Base-by-base conservation (phyloP, 2,329 filamentous ascomycete species). In the Ophiostoma perfectum region DNA sequence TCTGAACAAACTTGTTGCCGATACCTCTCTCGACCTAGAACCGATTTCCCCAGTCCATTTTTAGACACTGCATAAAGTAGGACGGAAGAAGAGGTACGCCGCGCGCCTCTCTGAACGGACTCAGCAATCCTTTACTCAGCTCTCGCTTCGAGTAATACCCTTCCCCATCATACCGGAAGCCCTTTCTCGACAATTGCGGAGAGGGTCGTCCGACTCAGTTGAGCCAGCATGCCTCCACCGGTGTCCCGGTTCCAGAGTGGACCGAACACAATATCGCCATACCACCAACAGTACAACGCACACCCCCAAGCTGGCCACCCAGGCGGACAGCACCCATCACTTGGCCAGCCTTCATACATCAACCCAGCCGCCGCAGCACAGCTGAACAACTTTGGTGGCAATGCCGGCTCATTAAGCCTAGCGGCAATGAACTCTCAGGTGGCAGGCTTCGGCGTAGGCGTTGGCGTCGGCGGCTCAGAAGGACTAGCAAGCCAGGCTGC, bases 401-500 rank as follows among this genome's bases (percentile, higher is more conserved):
- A 84, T 73, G 82, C 80, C 69, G 83, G 82, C 66, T 80, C 88
- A 69, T 84, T 68, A 11, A 65, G 68, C 6, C 69, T 69, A 1
- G 69, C 68, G 16, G 64, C 83, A 69, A 81, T 83, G 79, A 82
- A 81, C 72, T 72, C 58, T 77, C 79, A 68, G 85, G 80, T 71
- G 85, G 66, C 41, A 63, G 67, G 39, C 68, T 85, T 84, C 8
- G 88, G 88, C 8, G 49, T 44, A 3, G n/a, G n/a, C 18, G 85
- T 84, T 9, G 83, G 79, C 68, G 85, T 84, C 8, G 88, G 88
- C 8, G 88, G 87, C 71, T 84, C 83, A 65, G 90, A 90, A 27
- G 92, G 92, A 0, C 86, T 97, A 66, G 92, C 89, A 44, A 94
- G 92, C 77, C 92, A 96, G 78, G 92, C 91, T 71, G 92, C 92